Conservation (phyloP, 257 asterid species). For the Ilex aquifolium region DNA sequence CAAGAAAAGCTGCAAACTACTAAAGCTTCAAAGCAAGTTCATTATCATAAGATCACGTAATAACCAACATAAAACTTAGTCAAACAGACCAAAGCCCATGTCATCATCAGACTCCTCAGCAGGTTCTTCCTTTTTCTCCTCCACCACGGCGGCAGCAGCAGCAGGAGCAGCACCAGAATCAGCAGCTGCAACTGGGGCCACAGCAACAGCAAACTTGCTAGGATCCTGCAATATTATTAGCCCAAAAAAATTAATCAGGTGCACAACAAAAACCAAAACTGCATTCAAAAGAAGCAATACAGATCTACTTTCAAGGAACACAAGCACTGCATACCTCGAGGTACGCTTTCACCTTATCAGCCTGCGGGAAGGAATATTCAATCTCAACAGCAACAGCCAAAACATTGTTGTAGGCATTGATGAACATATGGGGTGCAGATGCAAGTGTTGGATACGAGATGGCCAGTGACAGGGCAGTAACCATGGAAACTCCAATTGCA, state of each 20-base stretch:
- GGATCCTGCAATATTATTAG: constrained; percentile 47
- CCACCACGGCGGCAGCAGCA: constrained; percentile 38
- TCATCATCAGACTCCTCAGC: constrained; percentile 83
- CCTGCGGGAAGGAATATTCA: constrained; percentile 79
- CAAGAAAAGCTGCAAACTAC: too few species aligned
- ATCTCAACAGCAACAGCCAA: constrained; percentile 69
- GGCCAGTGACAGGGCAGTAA: constrained; percentile 64
- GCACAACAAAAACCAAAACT: neutral
- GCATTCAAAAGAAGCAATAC: too few species aligned
- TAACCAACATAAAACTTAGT: constrained; percentile 17
- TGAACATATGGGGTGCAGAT: constrained; percentile 88
- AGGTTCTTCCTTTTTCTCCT: constrained; percentile 69
- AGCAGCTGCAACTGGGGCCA: constrained; percentile 43
- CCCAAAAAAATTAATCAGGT: neutral
- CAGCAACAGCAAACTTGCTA: constrained; percentile 67
- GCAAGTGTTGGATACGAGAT: constrained; percentile 80
- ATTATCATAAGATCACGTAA: too few species aligned
- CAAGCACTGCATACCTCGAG: constrained; percentile 36
- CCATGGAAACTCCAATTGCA: constrained; percentile 72
- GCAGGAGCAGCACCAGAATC: constrained; percentile 35
- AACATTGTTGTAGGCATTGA: constrained; percentile 73
- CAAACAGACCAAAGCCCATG: constrained; percentile 75
- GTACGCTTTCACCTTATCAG: constrained; percentile 85
- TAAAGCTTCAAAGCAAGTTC: too few species aligned
- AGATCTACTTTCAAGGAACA: neutral